phyloP scores from a whole-genome alignment of 371 early-diverging fungal species.

The Actinomortierella ambigua region DNA sequence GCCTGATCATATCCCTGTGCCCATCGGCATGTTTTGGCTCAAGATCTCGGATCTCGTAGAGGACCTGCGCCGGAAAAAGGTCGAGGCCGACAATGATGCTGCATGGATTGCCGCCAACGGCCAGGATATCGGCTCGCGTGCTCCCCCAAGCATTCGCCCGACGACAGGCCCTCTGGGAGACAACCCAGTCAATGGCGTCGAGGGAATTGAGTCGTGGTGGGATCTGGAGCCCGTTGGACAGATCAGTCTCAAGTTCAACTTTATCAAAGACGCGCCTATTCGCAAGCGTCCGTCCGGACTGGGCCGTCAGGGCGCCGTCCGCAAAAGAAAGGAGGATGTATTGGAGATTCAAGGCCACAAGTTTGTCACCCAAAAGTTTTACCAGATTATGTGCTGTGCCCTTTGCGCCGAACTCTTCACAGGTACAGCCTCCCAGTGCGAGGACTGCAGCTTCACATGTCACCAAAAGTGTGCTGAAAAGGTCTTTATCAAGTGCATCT shows the following conservation, averaged over 20 bases:
- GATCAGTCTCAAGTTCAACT: slow-evolving; percentile 75
- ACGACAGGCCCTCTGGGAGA: slow-evolving; percentile 23
- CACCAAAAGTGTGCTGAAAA: slow-evolving; percentile 74
- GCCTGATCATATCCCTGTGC: slow-evolving; percentile 58
- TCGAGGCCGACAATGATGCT: slow-evolving; percentile 60
- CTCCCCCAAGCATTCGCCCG: slow-evolving; percentile 10
- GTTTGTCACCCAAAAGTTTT: slow-evolving; percentile 79
- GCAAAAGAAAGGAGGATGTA: slow-evolving; percentile 74
- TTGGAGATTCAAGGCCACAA: slow-evolving; percentile 85
- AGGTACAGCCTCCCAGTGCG: slow-evolving; percentile 84
- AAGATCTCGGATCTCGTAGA: slow-evolving; percentile 77
- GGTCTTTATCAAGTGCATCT: slow-evolving; percentile 74
- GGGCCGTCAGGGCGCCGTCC: slow-evolving; percentile 85
- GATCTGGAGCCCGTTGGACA: slow-evolving; percentile 93
- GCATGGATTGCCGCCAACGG: slow-evolving; percentile 52
- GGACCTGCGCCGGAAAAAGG: slow-evolving; percentile 66
- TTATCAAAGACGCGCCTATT: slow-evolving; percentile 50
- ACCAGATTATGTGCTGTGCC: slow-evolving; percentile 92
- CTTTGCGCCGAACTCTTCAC: slow-evolving; percentile 88
- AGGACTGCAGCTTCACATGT: slow-evolving; percentile 89
- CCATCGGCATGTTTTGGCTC: slow-evolving; percentile 81
- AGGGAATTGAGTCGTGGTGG: slow-evolving; percentile 76
- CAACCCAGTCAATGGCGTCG: slow-evolving; percentile 31
- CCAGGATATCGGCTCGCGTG: slow-evolving; percentile 32
- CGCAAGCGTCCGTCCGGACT: slow-evolving; percentile 64